A percentile compares a stretch with the other conserved stretches of the same genome.
phyloP scores from a whole-genome alignment of 1,284 basidiomycete species.

The Polyporus tsugae region DNA sequence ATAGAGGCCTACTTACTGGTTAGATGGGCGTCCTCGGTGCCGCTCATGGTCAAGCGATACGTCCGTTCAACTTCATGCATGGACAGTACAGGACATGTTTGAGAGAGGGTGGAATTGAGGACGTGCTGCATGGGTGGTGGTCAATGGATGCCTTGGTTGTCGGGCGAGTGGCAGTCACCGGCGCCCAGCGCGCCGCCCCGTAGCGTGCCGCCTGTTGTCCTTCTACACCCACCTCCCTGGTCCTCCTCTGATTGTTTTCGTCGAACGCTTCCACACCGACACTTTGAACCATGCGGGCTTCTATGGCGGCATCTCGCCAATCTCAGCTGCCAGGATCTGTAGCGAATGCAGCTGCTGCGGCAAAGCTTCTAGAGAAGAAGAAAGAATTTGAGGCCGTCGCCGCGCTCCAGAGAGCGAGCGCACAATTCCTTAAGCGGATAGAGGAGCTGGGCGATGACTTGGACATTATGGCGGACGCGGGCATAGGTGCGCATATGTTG shows the following conservation, averaged over 20 bases:
- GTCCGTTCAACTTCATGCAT: too few species aligned
- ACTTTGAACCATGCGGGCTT: slow-evolving; percentile 58
- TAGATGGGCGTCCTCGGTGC: not conserved
- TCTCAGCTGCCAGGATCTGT: slow-evolving; percentile 54
- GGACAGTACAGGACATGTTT: too few species aligned
- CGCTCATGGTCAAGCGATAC: not conserved
- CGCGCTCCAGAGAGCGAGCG: slow-evolving; percentile 70
- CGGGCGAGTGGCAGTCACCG: too few species aligned
- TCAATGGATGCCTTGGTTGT: too few species aligned
- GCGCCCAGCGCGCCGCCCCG: too few species aligned
- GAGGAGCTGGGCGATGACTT: slow-evolving; percentile 75
- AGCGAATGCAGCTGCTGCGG: slow-evolving; percentile 55
- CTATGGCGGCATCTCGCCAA: slow-evolving; percentile 57
- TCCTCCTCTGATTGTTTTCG: not conserved
- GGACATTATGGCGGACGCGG: slow-evolving; percentile 78
- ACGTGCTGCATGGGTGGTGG: too few species aligned
- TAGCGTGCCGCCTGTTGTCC: not conserved
- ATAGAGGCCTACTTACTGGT: not conserved
- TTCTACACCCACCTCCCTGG: not conserved
- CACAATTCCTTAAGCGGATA: slow-evolving; percentile 70
- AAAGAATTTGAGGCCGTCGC: slow-evolving; percentile 81
- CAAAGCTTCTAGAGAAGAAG: slow-evolving; percentile 77
- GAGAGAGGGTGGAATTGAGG: too few species aligned
- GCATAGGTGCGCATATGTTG: slow-evolving; percentile 56
- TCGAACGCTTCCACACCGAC: not conserved